phyloP scores from a whole-genome alignment of 345 rosid genomes.

The Barbarea vulgaris region DNA sequence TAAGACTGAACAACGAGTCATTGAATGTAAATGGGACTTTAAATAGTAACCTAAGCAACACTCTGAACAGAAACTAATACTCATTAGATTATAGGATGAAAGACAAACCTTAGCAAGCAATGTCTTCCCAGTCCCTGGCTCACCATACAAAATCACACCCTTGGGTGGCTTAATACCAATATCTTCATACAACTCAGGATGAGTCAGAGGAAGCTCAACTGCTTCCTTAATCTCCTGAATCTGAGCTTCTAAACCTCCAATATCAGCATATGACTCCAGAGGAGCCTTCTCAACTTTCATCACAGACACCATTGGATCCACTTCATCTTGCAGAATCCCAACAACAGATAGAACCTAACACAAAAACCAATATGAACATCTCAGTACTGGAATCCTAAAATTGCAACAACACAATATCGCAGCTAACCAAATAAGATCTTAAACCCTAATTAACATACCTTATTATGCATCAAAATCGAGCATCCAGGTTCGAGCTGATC shows the following conservation, averaged over 20 bases:
- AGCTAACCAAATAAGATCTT: neutral
- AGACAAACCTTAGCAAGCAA: conserved; percentile 87
- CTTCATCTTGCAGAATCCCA: conserved; percentile 97
- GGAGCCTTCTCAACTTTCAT: conserved; percentile 99
- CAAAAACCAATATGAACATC: neutral
- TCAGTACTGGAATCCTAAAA: conserved; percentile 9
- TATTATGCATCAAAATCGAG: conserved; percentile 94
- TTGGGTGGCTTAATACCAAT: conserved; percentile 99
- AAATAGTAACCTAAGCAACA: neutral
- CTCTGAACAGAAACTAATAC: neutral
- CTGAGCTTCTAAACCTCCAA: conserved; percentile 98
- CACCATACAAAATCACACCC: conserved; percentile 98
- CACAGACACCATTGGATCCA: conserved; percentile 99
- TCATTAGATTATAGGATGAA: neutral
- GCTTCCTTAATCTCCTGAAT: conserved; percentile 99
- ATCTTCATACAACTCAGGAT: conserved; percentile 98
- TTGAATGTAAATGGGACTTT: neutral
- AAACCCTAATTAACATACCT: conserved; percentile 51
- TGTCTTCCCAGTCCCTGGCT: conserved; percentile 99
- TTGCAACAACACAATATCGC: neutral
- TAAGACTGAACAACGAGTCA: neutral
- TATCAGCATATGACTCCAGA: conserved; percentile 94
- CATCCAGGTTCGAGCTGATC: conserved; percentile 99
- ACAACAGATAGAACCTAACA: conserved; percentile 89
- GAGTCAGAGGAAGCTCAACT: conserved; percentile 97